These are phyloP conservation scores for Magnolia kwangsiensis DNA, from an alignment of 164 flowering plant species.

Conservation along the genomic window DNA sequence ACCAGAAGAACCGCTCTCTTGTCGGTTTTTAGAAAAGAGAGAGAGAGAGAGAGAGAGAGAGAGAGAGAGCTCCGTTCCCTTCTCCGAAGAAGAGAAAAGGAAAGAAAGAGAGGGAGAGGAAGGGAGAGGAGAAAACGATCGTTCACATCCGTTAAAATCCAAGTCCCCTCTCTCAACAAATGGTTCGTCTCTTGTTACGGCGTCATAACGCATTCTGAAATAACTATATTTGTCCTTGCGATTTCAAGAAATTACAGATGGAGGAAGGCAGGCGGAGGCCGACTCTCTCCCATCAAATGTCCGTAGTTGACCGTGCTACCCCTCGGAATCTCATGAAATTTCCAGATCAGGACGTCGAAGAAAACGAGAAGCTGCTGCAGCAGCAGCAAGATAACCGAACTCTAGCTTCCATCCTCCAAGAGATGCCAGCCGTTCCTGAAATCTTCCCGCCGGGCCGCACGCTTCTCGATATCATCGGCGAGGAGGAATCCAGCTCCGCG, in stretches of 20 bases:
- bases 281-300: slow-evolving; percentile 11
- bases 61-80: not conserved
- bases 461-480: slow-evolving; percentile 57
- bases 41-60: not conserved
- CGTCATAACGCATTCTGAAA: not conserved
- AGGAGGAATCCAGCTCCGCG: slow-evolving; percentile 34
- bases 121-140: not conserved
- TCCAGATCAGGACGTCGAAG: slow-evolving; percentile 5
- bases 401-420: slow-evolving; percentile 2
- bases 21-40: not conserved
- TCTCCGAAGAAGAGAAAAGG: not conserved
- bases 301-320: slow-evolving; percentile 6
- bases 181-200: not conserved
- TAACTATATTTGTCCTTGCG: not conserved
- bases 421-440: not conserved
- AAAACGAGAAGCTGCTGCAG: not conserved
- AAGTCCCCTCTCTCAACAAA: too few relatives aligned
- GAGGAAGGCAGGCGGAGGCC: slow-evolving; percentile 11
- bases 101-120: not conserved
- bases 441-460: slow-evolving; percentile 38
- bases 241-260: not conserved
- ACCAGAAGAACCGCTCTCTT: not conserved
- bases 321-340: not conserved
- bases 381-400: too few relatives aligned
- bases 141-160: too few relatives aligned